phyloP scores from a whole-genome alignment of 345 rosid species.

The Eutrema heterophyllum region DNA sequence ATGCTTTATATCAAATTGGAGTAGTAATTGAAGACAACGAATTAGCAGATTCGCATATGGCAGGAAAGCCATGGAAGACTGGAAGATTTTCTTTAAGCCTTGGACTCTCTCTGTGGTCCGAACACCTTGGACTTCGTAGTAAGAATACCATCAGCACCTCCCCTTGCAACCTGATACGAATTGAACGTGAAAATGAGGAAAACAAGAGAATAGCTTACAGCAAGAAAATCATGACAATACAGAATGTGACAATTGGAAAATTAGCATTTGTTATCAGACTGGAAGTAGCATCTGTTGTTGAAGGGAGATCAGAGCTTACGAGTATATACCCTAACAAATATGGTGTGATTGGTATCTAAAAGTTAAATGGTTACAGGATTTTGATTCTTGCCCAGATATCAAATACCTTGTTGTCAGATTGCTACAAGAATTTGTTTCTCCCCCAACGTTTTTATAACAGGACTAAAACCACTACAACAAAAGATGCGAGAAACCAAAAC shows the following conservation, averaged over 20 bases:
- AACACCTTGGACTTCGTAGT: conserved; percentile 82
- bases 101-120: conserved; percentile 91
- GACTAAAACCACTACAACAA: background rate
- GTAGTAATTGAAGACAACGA: conserved; percentile 90
- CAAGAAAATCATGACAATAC: background rate
- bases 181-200: background rate
- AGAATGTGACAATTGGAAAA: no score
- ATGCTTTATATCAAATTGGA: conserved; percentile 57
- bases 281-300: no score
- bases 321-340: no score
- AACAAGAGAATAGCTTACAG: background rate
- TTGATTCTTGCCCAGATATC: background rate
- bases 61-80: conserved; percentile 94
- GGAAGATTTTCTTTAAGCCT: conserved; percentile 82
- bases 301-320: no score
- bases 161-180: conserved; percentile 53
- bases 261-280: no score
- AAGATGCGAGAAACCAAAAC: background rate
- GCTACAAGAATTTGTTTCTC: background rate
- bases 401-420: background rate
- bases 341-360: background rate
- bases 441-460: background rate
- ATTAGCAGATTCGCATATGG: conserved; percentile 75
- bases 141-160: conserved; percentile 69
- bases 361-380: background rate